A percentile compares a stretch with the other conserved stretches of the same genome.
Evolutionary conservation across 306 rosid genomes (phyloP).

Genomic region (Casuarina glauca): DNA sequence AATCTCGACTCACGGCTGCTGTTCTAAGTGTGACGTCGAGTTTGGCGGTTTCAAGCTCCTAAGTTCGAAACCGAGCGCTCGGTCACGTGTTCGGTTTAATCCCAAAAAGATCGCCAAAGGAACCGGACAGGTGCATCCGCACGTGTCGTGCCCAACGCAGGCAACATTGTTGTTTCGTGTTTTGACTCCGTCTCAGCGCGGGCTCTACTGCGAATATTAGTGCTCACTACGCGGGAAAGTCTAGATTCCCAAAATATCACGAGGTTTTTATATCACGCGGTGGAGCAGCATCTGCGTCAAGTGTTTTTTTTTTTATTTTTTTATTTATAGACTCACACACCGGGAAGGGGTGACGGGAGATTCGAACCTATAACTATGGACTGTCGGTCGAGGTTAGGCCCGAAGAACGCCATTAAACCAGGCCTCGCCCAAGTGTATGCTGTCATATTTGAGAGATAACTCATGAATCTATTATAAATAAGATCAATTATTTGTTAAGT

Average conservation of each 20-base stretch:
- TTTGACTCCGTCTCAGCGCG: conserved; percentile 25
- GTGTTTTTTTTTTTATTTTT: no score
- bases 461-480: no score
- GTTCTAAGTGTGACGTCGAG: background rate
- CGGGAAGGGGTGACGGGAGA: no score
- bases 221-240: background rate
- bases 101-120: background rate
- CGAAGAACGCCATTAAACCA: no score
- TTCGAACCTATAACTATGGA: no score
- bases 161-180: conserved; percentile 10
- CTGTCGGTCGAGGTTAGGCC: no score
- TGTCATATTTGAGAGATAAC: no score
- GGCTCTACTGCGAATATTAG: background rate
- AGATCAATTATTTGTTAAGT: no score
- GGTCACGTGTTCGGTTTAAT: conserved; percentile 4
- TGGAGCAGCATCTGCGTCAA: no score
- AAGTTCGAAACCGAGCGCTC: background rate
- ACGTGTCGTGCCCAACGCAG: conserved; percentile 22
- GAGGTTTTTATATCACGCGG: background rate
- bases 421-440: no score
- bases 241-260: background rate
- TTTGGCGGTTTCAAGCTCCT: background rate
- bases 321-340: no score
- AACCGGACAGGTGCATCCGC: background rate
- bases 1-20: background rate